Base-by-base conservation (phyloP, 2,329 filamentous ascomycete genomes). In the Thermomyces lanuginosus region DNA sequence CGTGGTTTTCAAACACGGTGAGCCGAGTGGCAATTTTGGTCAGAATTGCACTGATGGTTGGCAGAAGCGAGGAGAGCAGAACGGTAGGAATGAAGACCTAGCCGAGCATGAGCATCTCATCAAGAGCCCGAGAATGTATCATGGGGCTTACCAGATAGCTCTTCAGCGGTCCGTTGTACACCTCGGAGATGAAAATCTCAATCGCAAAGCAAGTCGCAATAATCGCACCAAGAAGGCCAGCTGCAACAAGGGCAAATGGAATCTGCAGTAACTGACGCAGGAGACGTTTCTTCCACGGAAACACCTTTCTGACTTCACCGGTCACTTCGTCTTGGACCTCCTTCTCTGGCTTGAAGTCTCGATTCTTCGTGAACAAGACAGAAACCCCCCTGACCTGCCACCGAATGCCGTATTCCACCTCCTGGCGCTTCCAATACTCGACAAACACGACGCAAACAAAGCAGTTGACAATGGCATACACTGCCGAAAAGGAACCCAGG, bases 401-500 rank as follows among this genome's bases (percentile, higher is more conserved):
- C 40, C 82, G 72, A 10, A 93, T 75, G 8, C 79, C 76, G 9
- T 95, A 62, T 45, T 95, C 86, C 6, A 76, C 63, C 52, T 95
- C 82, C 52, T 92, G 80, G 42, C 84, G 78, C 58, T 91, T 92
- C 86, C 86, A 95, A 51, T 81, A 92, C 49, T 95, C 89, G 32
- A 92, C 78, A 46, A 95, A 95, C 26, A 89, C 58, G 2, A 91
- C 73, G 32, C 78, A 76, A 81, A 83, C 92, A 4, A 95, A 60
- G 16, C 72, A 76, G 47, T 76, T 86, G 27, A 77, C 66, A 2
- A 89, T 53, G 4, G 80, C 78, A 42, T 92, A 95, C 27, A 89
- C 55, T 30, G 73, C 69, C 3, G 84, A 92, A 53, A 82, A 95
- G 31, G 76, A 71, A 6, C 83, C 82, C 0, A 95, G 62, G 6